Evolutionary conservation across 768 basidiomycete species (phyloP).

Genomic region (Gymnopilus junonius): DNA sequence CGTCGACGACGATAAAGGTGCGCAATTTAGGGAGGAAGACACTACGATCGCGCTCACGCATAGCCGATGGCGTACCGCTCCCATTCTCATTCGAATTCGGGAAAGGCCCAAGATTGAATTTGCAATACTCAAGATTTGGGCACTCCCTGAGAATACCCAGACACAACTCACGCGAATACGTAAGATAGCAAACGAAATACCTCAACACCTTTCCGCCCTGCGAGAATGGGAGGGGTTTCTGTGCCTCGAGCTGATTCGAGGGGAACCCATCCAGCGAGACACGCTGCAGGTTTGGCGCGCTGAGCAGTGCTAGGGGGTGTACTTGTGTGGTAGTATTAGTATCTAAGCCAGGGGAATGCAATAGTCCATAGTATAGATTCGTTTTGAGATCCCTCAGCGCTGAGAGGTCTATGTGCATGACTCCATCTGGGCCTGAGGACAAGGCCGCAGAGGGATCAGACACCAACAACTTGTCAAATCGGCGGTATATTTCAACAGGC

Average conservation of each 20-base stretch:
- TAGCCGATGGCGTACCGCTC: too few species aligned
- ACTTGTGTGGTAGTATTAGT: neutral
- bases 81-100: too few species aligned
- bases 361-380: neutral
- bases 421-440: too few species aligned
- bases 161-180: too few species aligned
- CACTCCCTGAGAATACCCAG: neutral
- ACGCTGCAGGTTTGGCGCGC: neutral
- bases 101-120: neutral
- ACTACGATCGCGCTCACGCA: neutral
- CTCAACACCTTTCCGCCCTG: neutral
- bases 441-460: too few species aligned
- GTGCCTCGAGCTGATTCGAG: neutral
- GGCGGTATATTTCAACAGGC: neutral
- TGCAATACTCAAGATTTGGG: neutral
- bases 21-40: neutral
- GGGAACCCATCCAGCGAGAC: neutral
- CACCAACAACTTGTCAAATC: too few species aligned
- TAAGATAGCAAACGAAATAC: neutral
- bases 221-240: neutral
- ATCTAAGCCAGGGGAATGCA: neutral
- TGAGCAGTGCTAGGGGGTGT: neutral
- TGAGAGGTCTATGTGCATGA: neutral
- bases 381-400: neutral
- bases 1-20: neutral